Evolutionary conservation across 192 early-diverging fungal species (phyloP).

Genomic region (Coemansia reversa): DNA sequence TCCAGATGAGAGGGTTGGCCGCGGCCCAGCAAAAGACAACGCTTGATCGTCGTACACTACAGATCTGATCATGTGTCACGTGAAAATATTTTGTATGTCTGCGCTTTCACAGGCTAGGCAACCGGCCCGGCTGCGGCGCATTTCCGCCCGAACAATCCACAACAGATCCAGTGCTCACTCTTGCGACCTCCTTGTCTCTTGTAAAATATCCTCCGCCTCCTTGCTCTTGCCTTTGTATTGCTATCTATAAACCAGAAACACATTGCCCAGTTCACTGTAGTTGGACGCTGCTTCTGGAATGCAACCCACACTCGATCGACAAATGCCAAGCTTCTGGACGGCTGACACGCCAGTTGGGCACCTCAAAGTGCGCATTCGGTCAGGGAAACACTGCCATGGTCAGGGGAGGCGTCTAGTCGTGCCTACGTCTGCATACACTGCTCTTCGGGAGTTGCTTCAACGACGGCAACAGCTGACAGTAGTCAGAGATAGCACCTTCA

Average conservation of each 20-base stretch:
- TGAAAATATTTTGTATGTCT: not conserved
- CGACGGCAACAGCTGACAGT: slow-evolving; percentile 4
- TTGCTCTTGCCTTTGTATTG: not conserved
- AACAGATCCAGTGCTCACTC: not conserved
- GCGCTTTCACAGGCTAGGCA: not conserved
- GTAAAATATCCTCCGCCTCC: too few species aligned
- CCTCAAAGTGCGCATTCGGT: slow-evolving; percentile 30
- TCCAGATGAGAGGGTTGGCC: not conserved
- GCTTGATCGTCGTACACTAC: not conserved
- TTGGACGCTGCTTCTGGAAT: not conserved
- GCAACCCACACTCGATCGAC: not conserved
- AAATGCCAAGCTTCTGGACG: slow-evolving; percentile 50
- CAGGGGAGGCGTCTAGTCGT: slow-evolving; percentile 14
- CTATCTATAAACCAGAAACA: not conserved
- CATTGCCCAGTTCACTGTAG: not conserved
- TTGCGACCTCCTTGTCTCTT: not conserved
- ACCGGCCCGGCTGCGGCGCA: not conserved
- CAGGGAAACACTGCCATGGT: not conserved
- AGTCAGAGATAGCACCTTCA: slow-evolving; percentile 3
- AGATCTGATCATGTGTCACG: not conserved
- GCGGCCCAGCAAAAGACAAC: not conserved
- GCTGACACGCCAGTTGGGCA: slow-evolving; percentile 42
- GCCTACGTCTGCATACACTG: slow-evolving; percentile 12
- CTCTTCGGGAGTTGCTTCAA: slow-evolving; percentile 19
- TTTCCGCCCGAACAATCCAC: not conserved